Evolutionary conservation across 352 stramenopile genomes (phyloP).

Genomic region (Peronospora belbahrii): DNA sequence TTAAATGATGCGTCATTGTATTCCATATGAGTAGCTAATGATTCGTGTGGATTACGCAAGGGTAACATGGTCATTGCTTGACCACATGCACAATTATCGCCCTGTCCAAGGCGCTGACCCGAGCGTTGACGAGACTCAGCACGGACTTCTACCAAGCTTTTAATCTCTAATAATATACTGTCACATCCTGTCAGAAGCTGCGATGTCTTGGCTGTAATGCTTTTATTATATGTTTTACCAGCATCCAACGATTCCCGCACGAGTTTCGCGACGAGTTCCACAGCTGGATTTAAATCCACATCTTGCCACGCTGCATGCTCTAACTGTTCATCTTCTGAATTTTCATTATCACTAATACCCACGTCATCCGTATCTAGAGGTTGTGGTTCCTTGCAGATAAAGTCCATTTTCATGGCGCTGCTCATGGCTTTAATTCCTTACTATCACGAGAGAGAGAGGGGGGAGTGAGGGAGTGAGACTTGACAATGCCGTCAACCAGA

Average conservation of each 20-base stretch:
- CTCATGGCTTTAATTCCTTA: no score
- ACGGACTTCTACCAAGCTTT: constrained; percentile 55
- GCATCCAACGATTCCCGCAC: constrained; percentile 65
- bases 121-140: constrained; percentile 41
- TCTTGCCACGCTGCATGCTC: constrained; percentile 73
- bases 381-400: constrained; percentile 60
- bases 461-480: no score
- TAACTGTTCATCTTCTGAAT: constrained; percentile 77
- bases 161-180: constrained; percentile 61
- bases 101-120: constrained; percentile 23
- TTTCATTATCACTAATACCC: constrained; percentile 63
- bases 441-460: no score
- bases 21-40: constrained; percentile 7
- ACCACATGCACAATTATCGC: constrained; percentile 43
- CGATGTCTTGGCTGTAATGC: constrained; percentile 73
- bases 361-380: constrained; percentile 29
- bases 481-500: no score
- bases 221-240: constrained; percentile 83
- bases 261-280: constrained; percentile 55
- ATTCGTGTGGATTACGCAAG: constrained; percentile 18
- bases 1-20: not conserved
- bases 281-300: constrained; percentile 75
- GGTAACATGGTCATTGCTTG: constrained; percentile 61
- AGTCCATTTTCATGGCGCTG: constrained; percentile 79
- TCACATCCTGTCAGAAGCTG: constrained; percentile 74